phyloP scores from a whole-genome alignment of 306 rosid species.

The Cucumis melo region DNA sequence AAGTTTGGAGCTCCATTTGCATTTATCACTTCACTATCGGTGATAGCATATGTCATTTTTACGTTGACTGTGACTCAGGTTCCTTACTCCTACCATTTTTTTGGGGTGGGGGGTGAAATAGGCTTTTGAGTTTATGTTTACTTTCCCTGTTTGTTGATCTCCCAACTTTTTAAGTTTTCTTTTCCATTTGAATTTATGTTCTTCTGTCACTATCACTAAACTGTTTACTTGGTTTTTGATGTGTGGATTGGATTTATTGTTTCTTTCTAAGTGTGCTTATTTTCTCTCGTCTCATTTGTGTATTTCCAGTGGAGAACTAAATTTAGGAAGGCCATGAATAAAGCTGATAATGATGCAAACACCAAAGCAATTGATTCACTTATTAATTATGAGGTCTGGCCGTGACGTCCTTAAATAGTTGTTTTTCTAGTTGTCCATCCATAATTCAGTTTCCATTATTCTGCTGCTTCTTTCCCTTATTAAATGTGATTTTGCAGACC shows the following conservation, averaged over 20 bases:
- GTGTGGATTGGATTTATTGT: not conserved
- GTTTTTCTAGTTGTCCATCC: not conserved
- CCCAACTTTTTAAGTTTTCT: not conserved
- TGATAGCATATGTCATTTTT: constrained; percentile 73
- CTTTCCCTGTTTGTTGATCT: not conserved
- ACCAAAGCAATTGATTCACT: constrained; percentile 82
- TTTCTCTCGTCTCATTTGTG: not conserved
- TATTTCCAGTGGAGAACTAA: constrained; percentile 89
- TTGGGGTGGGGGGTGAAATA: no score
- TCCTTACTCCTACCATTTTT: constrained; percentile 7
- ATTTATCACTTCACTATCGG: constrained; percentile 85
- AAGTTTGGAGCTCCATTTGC: constrained; percentile 95
- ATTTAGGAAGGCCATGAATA: constrained; percentile 90
- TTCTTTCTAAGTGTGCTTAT: not conserved
- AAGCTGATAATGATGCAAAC: constrained; percentile 90
- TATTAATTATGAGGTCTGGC: constrained; percentile 81
- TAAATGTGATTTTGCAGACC: constrained; percentile 37
- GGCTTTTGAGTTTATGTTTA: not conserved
- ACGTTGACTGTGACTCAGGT: constrained; percentile 91
- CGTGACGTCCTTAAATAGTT: constrained; percentile 1
- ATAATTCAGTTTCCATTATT: not conserved
- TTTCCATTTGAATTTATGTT: not conserved
- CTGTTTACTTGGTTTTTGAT: not conserved
- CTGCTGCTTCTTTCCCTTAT: not conserved
- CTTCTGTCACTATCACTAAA: not conserved